These are phyloP conservation scores for Skeletonema costatum DNA, from an alignment of 108 stramenopile genomes.

Conservation along the genomic window DNA sequence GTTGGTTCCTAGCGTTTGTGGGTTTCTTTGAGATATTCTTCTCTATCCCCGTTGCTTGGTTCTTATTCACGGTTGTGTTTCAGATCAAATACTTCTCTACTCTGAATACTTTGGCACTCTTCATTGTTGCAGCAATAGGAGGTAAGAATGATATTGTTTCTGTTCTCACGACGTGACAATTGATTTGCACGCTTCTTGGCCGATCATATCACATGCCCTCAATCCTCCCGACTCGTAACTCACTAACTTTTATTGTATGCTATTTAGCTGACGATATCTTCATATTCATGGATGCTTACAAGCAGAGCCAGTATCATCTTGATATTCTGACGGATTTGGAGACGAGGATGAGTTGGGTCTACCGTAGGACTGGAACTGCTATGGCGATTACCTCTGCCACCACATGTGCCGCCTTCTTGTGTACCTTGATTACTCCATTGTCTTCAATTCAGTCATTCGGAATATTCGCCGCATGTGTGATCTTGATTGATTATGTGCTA, in stretches of 20 bases:
- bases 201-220: too few species aligned
- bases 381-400: slow-evolving; percentile 64
- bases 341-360: slow-evolving; percentile 61
- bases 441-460: slow-evolving; percentile 52
- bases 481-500: slow-evolving; percentile 58
- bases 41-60: slow-evolving; percentile 60
- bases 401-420: slow-evolving; percentile 61
- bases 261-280: slow-evolving; percentile 43
- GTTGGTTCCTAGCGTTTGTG: slow-evolving; percentile 56
- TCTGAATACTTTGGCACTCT: slow-evolving; percentile 53
- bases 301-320: slow-evolving; percentile 40
- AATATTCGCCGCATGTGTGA: slow-evolving; percentile 61
- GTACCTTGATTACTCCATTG: slow-evolving; percentile 53
- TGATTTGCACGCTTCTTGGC: too few species aligned
- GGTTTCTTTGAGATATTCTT: slow-evolving; percentile 57
- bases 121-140: slow-evolving; percentile 66
- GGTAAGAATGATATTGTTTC: too few species aligned
- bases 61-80: slow-evolving; percentile 48
- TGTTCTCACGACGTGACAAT: too few species aligned
- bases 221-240: too few species aligned
- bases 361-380: slow-evolving; percentile 55
- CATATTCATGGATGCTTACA: slow-evolving; percentile 67
- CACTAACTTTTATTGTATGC: too few species aligned
- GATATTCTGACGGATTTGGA: slow-evolving; percentile 37
- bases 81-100: slow-evolving; percentile 59